A percentile compares a stretch with the other conserved stretches of the same genome.
Conservation (phyloP, 2,329 filamentous ascomycete species). For the Ophiobolus disseminans region DNA sequence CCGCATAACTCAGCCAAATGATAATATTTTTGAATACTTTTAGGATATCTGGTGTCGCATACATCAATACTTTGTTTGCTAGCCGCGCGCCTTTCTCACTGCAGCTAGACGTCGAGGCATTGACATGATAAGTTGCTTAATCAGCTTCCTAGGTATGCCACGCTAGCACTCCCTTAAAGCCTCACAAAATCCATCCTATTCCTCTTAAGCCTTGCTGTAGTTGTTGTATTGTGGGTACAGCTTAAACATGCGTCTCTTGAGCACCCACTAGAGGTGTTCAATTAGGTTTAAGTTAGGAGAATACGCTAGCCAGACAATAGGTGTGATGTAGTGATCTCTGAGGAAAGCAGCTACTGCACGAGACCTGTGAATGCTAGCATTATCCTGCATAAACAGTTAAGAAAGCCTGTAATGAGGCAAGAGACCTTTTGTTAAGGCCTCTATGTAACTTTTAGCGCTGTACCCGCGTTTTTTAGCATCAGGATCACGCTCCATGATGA, state of each 20-base stretch:
- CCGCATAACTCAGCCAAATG: too few species aligned
- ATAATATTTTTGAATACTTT: too few species aligned
- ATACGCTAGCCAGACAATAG: too few species aligned
- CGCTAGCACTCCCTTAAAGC: neutral
- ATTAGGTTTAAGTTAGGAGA: too few species aligned
- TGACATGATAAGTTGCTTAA: neutral
- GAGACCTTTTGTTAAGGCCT: conserved; percentile 15
- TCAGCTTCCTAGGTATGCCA: neutral
- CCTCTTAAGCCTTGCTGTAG: neutral
- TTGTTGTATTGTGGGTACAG: neutral
- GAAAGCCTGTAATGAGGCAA: conserved; percentile 4
- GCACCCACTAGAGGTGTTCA: neutral
- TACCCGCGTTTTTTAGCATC: conserved; percentile 14
- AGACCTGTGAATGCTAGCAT: neutral
- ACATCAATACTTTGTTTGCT: conserved; percentile 7
- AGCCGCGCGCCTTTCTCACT: neutral
- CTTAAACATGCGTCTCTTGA: neutral
- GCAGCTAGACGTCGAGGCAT: conserved; percentile 1
- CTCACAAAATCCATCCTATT: neutral
- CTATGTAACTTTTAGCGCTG: conserved; percentile 14
- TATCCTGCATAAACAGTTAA: conserved; percentile 6
- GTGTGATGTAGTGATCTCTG: too few species aligned
- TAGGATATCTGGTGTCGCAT: too few species aligned
- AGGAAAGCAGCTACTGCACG: too few species aligned
- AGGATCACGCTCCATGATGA: too few species aligned